Evolutionary conservation across 352 stramenopile genomes (phyloP), one percentile per base, ranked within the genome.

Genomic region (Pythium sukuiense): DNA sequence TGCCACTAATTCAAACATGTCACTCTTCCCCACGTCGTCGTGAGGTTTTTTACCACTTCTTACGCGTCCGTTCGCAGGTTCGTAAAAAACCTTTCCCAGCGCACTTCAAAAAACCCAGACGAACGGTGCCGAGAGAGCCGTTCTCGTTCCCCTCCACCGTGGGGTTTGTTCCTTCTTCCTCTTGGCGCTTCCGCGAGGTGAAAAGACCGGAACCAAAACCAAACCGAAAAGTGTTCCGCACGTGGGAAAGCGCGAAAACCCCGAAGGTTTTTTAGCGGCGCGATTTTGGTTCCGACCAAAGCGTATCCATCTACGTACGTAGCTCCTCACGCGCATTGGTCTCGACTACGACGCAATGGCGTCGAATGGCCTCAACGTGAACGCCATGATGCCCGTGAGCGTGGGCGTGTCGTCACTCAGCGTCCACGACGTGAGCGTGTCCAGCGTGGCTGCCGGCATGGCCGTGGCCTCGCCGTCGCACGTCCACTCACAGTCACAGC

Each of bases 311-410:
- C 45, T 26, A 35, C 53, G 30, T 33, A 30, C 48, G 33, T 39
- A 54, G 49, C 30, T 58, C 57, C 29, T 35, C 32, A 26, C 14
- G 12, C 18, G 18, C 20, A 29, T 27, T 26, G 35, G 26, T 18
- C 8, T 27, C 27, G 7, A 6, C 18, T 33, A 46, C 29, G 16
- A 43, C 20, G 18, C n/a, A 20, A 71, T 65, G 64, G 49, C 64
- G 14, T 56, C 64, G 3, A 35, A 9, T 16, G 56, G 46, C 27
- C 68, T 94, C 79, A 12, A 74, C 75, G 63, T 93, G 61, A 85
- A 85, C 65, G 89, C 79, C 2, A 84, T 94, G 68, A 79, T 90
- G 3, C 82, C 85, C 16, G 85, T 92, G 26, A 92, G 80, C n/a
- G 89, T 90, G 4, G 89, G 76, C 37, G 83, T 86, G 46, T 59